Evolutionary conservation across 1,284 basidiomycete species (phyloP).

Genomic region (Schizopora paradoxa): DNA sequence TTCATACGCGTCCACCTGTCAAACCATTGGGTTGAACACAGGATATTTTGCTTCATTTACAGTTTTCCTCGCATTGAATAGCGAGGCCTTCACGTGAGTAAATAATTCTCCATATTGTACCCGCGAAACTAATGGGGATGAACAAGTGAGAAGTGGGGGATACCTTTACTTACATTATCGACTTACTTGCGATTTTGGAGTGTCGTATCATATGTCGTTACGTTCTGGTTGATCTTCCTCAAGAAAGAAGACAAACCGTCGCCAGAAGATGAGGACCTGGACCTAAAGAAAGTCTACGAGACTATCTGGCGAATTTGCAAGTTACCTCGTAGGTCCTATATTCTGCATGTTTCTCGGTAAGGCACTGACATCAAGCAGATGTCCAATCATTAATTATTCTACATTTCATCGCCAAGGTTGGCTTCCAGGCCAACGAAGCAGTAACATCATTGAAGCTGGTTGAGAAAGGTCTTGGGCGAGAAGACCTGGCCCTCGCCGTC

Average conservation of each 20-base stretch:
- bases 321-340: constrained; percentile 73
- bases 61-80: constrained; percentile 96
- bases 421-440: constrained; percentile 93
- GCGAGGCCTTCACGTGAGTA: constrained; percentile 86
- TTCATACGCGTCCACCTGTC: constrained; percentile 96
- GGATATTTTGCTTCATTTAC: constrained; percentile 97
- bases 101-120: constrained; percentile 19
- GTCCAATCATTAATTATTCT: constrained; percentile 86
- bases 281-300: constrained; percentile 85
- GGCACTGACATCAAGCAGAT: constrained; percentile 44
- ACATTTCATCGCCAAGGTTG: constrained; percentile 92
- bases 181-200: constrained; percentile 89
- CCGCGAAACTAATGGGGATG: constrained; percentile 9
- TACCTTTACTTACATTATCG: constrained; percentile 77
- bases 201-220: constrained; percentile 75
- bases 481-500: constrained; percentile 92
- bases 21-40: constrained; percentile 95
- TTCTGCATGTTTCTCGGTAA: constrained; percentile 1
- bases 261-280: constrained; percentile 79
- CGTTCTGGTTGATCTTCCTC: constrained; percentile 83
- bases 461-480: constrained; percentile 92
- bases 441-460: constrained; percentile 93
- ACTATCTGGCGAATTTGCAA: constrained; percentile 94
- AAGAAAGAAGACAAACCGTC: constrained; percentile 86
- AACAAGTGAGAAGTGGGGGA: constrained; percentile 71